Evolutionary conservation across 495 filamentous ascomycete species (phyloP).

Genomic region (Tuber brumale): DNA sequence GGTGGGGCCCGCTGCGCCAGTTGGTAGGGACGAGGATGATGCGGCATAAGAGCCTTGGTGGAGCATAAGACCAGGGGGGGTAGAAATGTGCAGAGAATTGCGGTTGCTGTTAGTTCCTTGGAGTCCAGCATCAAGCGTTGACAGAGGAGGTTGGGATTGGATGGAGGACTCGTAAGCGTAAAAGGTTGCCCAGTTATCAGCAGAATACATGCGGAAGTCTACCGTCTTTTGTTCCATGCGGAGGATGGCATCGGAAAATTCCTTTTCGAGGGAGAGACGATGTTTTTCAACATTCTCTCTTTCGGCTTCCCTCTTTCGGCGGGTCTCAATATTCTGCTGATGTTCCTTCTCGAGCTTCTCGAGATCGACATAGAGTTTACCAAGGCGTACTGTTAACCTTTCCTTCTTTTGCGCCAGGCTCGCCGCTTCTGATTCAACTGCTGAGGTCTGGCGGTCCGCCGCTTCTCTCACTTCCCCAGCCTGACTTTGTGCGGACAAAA

Average conservation of each 20-base stretch:
- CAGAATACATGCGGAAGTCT: conserved; percentile 27
- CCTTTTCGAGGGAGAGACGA: conserved; percentile 31
- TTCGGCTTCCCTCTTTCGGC: conserved; percentile 23
- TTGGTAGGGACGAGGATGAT: conserved; percentile 6
- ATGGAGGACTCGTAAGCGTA: conserved; percentile 31
- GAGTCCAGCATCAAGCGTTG: conserved; percentile 32
- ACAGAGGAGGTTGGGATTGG: conserved; percentile 30
- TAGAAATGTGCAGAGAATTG: conserved; percentile 30
- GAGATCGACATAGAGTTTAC: conserved; percentile 34
- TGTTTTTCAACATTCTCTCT: conserved; percentile 27
- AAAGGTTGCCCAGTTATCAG: conserved; percentile 34
- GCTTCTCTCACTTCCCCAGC: conserved; percentile 36
- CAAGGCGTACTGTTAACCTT: conserved; percentile 29
- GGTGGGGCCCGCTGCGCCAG: not conserved
- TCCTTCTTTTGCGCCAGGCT: conserved; percentile 36
- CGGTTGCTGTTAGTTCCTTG: conserved; percentile 20
- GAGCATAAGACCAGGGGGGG: conserved; percentile 32
- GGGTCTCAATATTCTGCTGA: conserved; percentile 25
- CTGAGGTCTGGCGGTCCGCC: conserved; percentile 34
- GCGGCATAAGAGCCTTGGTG: conserved; percentile 17
- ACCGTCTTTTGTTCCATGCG: conserved; percentile 37
- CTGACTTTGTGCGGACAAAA: conserved; percentile 30
- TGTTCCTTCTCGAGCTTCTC: conserved; percentile 29
- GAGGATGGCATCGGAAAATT: conserved; percentile 36
- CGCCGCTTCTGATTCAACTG: conserved; percentile 38